These are phyloP conservation scores for Trichocladium uniseriatum DNA, from an alignment of 495 filamentous ascomycete species.

Conservation along the genomic window DNA sequence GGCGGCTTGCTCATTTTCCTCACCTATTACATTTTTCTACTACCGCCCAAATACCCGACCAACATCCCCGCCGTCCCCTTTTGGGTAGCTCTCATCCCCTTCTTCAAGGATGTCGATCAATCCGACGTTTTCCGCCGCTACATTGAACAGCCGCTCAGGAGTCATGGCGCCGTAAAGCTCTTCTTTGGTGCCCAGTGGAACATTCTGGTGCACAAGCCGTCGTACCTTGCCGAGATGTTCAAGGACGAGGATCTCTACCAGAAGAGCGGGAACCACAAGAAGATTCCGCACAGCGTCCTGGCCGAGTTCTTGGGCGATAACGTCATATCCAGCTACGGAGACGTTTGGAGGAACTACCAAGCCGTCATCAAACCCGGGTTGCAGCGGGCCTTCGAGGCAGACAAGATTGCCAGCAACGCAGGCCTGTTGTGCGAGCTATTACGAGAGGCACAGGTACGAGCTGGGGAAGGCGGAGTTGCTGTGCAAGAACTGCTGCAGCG, in stretches of 20 bases:
- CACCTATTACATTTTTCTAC: slow-evolving; percentile 5
- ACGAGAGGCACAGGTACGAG: slow-evolving; percentile 2
- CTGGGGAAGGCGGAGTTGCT: slow-evolving; percentile 3
- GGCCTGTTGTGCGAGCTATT: slow-evolving; percentile 1
- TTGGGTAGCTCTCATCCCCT: slow-evolving; percentile 23
- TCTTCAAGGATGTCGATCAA: slow-evolving; percentile 26
- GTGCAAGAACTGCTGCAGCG: slow-evolving; percentile 12
- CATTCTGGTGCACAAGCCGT: slow-evolving; percentile 22
- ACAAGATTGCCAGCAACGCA: slow-evolving; percentile 4
- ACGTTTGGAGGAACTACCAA: slow-evolving; percentile 9
- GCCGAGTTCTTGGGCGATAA: slow-evolving; percentile 26
- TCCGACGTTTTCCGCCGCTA: slow-evolving; percentile 22
- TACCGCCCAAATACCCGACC: slow-evolving; percentile 12
- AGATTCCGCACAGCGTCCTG: slow-evolving; percentile 37
- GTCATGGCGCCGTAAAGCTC: slow-evolving; percentile 38
- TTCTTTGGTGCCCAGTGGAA: slow-evolving; percentile 23
- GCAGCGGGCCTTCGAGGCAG: slow-evolving; percentile 8
- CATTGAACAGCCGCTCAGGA: slow-evolving; percentile 20
- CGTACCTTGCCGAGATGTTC: slow-evolving; percentile 37
- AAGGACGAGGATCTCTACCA: slow-evolving; percentile 37
- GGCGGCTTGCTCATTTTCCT: neutral
- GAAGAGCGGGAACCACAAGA: slow-evolving; percentile 40
- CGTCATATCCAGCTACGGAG: slow-evolving; percentile 13
- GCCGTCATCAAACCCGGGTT: slow-evolving; percentile 10
- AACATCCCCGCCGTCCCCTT: slow-evolving; percentile 24